These are phyloP conservation scores for Aspergillus egyptiacus DNA, from an alignment of 495 filamentous ascomycete species.

Conservation along the genomic window DNA sequence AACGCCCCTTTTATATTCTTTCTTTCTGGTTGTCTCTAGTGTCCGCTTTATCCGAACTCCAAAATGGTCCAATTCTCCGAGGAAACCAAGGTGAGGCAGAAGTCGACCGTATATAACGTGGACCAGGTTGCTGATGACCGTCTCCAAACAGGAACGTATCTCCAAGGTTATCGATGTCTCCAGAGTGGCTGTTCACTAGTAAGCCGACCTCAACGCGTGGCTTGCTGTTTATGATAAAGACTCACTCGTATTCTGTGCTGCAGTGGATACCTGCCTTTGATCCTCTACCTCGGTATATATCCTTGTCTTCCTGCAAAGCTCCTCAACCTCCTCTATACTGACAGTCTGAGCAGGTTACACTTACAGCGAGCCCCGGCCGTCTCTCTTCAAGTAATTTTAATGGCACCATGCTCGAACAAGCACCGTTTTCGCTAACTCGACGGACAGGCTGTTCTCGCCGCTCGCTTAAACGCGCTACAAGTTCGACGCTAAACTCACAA, in stretches of 20 bases:
- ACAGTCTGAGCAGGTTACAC: constrained; percentile 66
- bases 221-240: constrained; percentile 5
- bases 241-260: constrained; percentile 30
- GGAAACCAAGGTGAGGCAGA: constrained; percentile 77
- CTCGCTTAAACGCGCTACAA: constrained; percentile 42
- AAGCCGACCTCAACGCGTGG: constrained; percentile 15
- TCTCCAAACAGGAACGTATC: constrained; percentile 75
- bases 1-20: no score
- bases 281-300: constrained; percentile 89
- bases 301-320: not conserved
- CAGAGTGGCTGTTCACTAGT: constrained; percentile 97
- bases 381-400: constrained; percentile 74
- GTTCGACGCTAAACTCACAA: not conserved
- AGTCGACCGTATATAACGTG: not conserved
- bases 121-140: not conserved
- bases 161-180: constrained; percentile 90
- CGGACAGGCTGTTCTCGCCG: constrained; percentile 62
- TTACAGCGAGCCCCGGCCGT: constrained; percentile 82
- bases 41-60: no score
- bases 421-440: constrained; percentile 15
- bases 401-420: not conserved
- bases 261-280: constrained; percentile 93
- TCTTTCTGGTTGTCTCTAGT: no score
- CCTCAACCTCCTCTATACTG: constrained; percentile 6
- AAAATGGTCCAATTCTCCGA: constrained; percentile 87